Conservation (phyloP, 1,284 basidiomycete genomes). For the Hymenochaete sp. region DNA sequence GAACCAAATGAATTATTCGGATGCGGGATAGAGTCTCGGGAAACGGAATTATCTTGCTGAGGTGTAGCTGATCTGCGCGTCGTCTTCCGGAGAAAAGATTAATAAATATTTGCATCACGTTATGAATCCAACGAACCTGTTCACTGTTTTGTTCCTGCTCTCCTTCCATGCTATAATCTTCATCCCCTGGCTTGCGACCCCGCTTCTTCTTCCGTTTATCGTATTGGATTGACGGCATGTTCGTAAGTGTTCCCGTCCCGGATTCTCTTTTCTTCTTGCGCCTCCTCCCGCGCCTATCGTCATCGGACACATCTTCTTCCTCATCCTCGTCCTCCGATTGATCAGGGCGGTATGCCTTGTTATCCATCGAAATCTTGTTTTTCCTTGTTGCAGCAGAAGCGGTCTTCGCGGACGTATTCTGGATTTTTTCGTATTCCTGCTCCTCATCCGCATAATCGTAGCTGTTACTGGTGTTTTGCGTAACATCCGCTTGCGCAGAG, state of each 20-base stretch:
- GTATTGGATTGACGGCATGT: slow-evolving; percentile 53
- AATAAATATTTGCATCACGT: slow-evolving; percentile 14
- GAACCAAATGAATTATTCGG: slow-evolving; percentile 30
- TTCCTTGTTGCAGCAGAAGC: slow-evolving; percentile 36
- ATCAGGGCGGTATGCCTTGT: slow-evolving; percentile 68
- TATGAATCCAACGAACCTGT: slow-evolving; percentile 18
- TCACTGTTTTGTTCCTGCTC: slow-evolving; percentile 23
- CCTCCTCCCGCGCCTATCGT: slow-evolving; percentile 37
- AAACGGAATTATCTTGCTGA: slow-evolving; percentile 25
- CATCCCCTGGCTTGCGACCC: slow-evolving; percentile 28
- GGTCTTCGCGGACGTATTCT: slow-evolving; percentile 31
- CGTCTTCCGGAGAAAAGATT: slow-evolving; percentile 21
- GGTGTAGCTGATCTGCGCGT: too few species aligned
- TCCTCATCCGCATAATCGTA: slow-evolving; percentile 76
- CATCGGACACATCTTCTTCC: slow-evolving; percentile 46
- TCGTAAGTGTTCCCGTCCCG: slow-evolving; percentile 49
- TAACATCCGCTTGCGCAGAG: slow-evolving; percentile 27
- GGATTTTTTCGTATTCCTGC: slow-evolving; percentile 40
- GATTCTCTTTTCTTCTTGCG: slow-evolving; percentile 47
- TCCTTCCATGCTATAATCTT: slow-evolving; percentile 38
- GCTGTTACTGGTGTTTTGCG: slow-evolving; percentile 40
- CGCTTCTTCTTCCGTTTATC: slow-evolving; percentile 44
- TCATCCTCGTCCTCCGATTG: slow-evolving; percentile 52
- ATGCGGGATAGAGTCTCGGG: slow-evolving; percentile 30
- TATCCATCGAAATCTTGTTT: slow-evolving; percentile 60